Percentiles rank a stretch among this genome's conserved stretches.
Evolutionary conservation across 2,329 filamentous ascomycete species (phyloP).

Genomic region (Gnomoniopsis smithogilvyi): DNA sequence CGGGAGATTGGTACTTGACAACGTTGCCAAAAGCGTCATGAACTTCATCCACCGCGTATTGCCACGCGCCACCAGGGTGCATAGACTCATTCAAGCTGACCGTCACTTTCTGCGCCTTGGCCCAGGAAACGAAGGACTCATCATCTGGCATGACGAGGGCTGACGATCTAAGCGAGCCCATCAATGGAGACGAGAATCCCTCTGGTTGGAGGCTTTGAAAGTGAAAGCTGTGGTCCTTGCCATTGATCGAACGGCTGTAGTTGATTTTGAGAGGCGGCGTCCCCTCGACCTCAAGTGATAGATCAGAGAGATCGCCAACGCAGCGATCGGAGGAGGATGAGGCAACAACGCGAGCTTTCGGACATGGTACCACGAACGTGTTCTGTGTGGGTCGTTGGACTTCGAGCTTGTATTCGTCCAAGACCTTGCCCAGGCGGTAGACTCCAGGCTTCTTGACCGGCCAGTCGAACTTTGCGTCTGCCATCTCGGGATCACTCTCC

Average conservation of each 20-base stretch:
- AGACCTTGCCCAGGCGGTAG: slow-evolving; percentile 78
- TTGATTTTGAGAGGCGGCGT: slow-evolving; percentile 89
- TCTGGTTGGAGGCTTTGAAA: slow-evolving; percentile 94
- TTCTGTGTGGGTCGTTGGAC: slow-evolving; percentile 75
- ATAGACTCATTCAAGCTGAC: slow-evolving; percentile 92
- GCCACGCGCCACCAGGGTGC: slow-evolving; percentile 74
- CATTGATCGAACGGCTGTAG: slow-evolving; percentile 86
- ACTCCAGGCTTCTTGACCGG: slow-evolving; percentile 81
- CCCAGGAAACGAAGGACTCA: slow-evolving; percentile 73
- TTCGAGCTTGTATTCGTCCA: slow-evolving; percentile 92
- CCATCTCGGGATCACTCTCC: slow-evolving; percentile 57
- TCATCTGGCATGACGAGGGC: slow-evolving; percentile 55
- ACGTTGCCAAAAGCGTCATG: slow-evolving; percentile 87
- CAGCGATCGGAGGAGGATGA: slow-evolving; percentile 67
- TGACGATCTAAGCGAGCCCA: slow-evolving; percentile 56
- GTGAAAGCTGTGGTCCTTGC: slow-evolving; percentile 77
- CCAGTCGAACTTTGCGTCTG: slow-evolving; percentile 67
- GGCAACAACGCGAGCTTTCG: slow-evolving; percentile 69
- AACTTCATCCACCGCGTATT: slow-evolving; percentile 88
- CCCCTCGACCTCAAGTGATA: slow-evolving; percentile 79
- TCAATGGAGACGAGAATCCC: slow-evolving; percentile 73
- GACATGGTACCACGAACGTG: slow-evolving; percentile 82
- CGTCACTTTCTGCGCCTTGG: slow-evolving; percentile 66
- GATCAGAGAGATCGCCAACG: slow-evolving; percentile 80
- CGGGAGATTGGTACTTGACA: slow-evolving; percentile 65